These are phyloP conservation scores for Onygena corvina DNA, from an alignment of 2,329 filamentous ascomycete species.

Conservation along the genomic window DNA sequence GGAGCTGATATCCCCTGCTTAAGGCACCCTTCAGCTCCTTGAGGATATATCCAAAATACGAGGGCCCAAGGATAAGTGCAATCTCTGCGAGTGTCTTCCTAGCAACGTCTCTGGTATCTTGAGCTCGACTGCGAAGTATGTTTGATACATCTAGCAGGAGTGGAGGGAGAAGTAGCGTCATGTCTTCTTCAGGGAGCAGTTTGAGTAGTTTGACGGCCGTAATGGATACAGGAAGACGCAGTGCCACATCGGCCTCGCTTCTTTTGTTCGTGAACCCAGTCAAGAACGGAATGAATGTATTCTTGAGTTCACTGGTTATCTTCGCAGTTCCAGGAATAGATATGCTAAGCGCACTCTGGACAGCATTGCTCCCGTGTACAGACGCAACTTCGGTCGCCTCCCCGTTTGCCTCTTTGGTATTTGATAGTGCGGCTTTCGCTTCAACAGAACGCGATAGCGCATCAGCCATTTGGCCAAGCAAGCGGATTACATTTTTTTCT, in stretches of 20 bases:
- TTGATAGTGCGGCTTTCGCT: background rate
- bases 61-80: constrained; percentile 63
- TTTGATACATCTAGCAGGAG: constrained; percentile 87
- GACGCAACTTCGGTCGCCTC: constrained; percentile 15
- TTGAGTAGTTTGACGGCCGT: constrained; percentile 79
- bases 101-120: constrained; percentile 82
- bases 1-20: constrained; percentile 77
- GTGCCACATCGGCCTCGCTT: constrained; percentile 85
- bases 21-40: constrained; percentile 78
- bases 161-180: constrained; percentile 63
- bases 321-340: constrained; percentile 58
- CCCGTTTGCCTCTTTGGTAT: constrained; percentile 17
- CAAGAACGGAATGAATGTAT: constrained; percentile 65
- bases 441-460: constrained; percentile 49
- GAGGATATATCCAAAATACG: constrained; percentile 82
- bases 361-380: constrained; percentile 21
- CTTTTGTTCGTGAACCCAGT: constrained; percentile 84
- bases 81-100: constrained; percentile 80
- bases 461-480: constrained; percentile 72
- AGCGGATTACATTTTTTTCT: constrained; percentile 72
- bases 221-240: constrained; percentile 79
- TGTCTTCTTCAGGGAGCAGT: constrained; percentile 59
- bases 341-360: constrained; percentile 42
- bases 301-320: constrained; percentile 58
- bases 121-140: constrained; percentile 76